These are phyloP conservation scores for Aspergillus spinulosporus DNA, from an alignment of 2,329 filamentous ascomycete genomes.

Conservation along the genomic window DNA sequence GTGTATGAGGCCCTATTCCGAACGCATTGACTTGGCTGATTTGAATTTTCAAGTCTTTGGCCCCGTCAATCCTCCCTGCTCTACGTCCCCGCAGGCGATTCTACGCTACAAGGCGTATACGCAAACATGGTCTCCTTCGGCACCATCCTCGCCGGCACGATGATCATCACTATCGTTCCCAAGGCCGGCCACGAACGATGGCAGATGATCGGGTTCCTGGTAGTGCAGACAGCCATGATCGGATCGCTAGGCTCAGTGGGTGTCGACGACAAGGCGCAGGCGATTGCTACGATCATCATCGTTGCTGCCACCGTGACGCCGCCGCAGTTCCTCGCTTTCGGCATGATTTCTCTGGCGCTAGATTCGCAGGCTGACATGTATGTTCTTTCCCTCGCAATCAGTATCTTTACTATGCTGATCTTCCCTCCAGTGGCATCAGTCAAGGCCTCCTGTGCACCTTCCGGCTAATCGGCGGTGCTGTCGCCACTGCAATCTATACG, in stretches of 20 bases:
- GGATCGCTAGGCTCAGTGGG: not conserved
- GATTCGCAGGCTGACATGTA: not conserved
- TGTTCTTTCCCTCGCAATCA: not conserved
- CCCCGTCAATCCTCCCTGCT: conserved; percentile 1
- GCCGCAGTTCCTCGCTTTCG: conserved; percentile 2
- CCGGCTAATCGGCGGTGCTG: conserved; percentile 1
- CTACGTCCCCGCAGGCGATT: conserved; percentile 1
- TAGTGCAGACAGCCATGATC: not conserved
- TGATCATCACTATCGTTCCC: not conserved
- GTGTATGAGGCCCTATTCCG: too few relatives aligned
- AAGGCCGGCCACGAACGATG: not conserved
- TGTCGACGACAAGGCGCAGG: not conserved
- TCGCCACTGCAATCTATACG: not conserved
- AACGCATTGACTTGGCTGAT: too few relatives aligned
- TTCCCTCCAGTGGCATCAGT: not conserved
- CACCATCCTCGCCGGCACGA: conserved; percentile 4
- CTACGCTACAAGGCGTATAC: not conserved
- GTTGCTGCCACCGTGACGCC: not conserved
- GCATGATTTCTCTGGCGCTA: conserved; percentile 3
- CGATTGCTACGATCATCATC: conserved; percentile 3
- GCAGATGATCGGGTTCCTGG: not conserved
- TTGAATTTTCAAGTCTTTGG: not conserved
- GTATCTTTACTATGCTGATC: too few relatives aligned
- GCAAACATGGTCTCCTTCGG: conserved; percentile 6
- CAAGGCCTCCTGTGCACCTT: conserved; percentile 2